Percentiles rank a stretch among this genome's conserved stretches.
Evolutionary conservation across 805 yeast genomes (phyloP).

Genomic region (Candida berthetii): DNA sequence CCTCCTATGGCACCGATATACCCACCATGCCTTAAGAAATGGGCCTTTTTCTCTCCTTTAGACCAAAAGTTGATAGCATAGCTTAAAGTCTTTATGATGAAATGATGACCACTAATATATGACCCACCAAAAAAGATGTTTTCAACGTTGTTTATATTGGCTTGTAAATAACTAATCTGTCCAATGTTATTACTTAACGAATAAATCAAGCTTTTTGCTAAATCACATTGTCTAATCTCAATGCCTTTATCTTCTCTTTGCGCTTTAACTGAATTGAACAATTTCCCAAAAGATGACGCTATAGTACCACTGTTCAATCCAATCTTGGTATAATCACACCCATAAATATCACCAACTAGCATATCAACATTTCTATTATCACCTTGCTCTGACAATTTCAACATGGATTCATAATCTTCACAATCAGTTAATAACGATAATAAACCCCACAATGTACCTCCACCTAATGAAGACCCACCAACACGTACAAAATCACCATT

Average conservation of each 20-base stretch:
- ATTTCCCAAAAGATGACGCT: conserved; percentile 93
- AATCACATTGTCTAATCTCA: conserved; percentile 35
- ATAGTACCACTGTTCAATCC: conserved; percentile 88
- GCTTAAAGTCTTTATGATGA: conserved; percentile 84
- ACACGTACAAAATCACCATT: conserved; percentile 66
- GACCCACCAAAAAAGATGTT: conserved; percentile 92
- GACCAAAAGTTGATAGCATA: conserved; percentile 95
- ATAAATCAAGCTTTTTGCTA: conserved; percentile 74
- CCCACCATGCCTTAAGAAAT: conserved; percentile 88
- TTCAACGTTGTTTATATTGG: conserved; percentile 68
- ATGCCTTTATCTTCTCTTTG: no score
- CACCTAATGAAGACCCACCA: conserved; percentile 96
- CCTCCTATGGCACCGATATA: conserved; percentile 93
- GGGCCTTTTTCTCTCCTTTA: conserved; percentile 79
- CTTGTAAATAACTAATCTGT: conserved; percentile 88
- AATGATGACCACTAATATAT: conserved; percentile 86
- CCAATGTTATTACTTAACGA: conserved; percentile 90
- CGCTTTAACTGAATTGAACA: conserved; percentile 45
- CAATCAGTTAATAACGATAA: conserved; percentile 83
- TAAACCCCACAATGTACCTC: conserved; percentile 97
- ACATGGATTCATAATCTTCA: conserved; percentile 86
- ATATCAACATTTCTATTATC: conserved; percentile 89
- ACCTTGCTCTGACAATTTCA: conserved; percentile 82
- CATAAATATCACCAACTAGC: conserved; percentile 95
- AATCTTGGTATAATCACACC: conserved; percentile 78